phyloP scores from a whole-genome alignment of 2,329 filamentous ascomycete genomes.

The Sporothrix variecibatus region DNA sequence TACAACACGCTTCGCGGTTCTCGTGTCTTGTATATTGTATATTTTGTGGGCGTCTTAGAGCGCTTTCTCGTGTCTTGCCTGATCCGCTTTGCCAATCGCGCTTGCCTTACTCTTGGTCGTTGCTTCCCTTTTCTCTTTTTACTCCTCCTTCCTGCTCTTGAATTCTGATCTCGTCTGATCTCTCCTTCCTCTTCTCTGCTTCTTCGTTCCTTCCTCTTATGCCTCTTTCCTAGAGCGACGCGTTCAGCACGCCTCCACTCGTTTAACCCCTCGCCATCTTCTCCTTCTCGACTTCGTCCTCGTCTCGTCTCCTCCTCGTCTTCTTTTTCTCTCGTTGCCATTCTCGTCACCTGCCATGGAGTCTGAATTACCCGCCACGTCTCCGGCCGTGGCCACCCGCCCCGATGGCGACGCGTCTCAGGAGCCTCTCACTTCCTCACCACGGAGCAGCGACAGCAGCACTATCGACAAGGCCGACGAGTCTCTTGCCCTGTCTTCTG shows the following conservation, averaged over 20 bases:
- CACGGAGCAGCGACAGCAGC: constrained; percentile 26
- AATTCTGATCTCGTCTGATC: not conserved
- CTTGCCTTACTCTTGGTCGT: constrained; percentile 20
- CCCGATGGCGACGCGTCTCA: constrained; percentile 19
- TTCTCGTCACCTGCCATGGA: constrained; percentile 25
- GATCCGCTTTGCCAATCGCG: constrained; percentile 21
- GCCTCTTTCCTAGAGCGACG: constrained; percentile 17
- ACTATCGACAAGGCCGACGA: constrained; percentile 27
- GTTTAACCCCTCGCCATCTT: constrained; percentile 8
- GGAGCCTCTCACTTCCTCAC: constrained; percentile 27
- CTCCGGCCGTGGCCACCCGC: constrained; percentile 22
- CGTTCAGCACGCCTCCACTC: constrained; percentile 26
- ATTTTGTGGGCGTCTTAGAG: constrained; percentile 28
- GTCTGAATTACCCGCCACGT: constrained; percentile 19
- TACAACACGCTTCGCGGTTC: constrained; percentile 33
- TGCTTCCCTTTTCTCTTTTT: constrained; percentile 6
- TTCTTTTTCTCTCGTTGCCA: not conserved
- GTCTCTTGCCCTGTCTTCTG: constrained; percentile 27
- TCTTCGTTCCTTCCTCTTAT: constrained; percentile 24
- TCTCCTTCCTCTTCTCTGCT: constrained; percentile 17
- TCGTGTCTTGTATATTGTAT: constrained; percentile 30
- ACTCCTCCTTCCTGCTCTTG: constrained; percentile 9
- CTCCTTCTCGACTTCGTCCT: not conserved
- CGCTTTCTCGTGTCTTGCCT: constrained; percentile 30
- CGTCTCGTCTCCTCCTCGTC: not conserved